Evolutionary conservation across 306 rosid genomes (phyloP).

Genomic region (Canavalia gladiata): DNA sequence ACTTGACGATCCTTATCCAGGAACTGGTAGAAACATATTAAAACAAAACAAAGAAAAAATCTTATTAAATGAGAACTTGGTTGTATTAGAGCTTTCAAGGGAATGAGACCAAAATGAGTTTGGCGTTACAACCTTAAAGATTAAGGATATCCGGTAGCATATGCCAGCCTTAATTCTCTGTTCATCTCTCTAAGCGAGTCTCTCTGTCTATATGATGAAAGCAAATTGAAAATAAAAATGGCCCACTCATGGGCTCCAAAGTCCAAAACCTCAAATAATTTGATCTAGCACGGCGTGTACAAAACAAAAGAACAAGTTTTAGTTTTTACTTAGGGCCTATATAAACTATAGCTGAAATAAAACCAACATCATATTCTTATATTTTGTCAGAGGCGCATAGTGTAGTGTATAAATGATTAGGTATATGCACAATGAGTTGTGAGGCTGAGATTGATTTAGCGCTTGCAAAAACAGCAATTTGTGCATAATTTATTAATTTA

Average conservation of each 20-base stretch:
- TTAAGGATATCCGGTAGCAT: conserved; percentile 43
- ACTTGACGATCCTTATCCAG: conserved; percentile 23
- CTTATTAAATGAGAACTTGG: conserved; percentile 13
- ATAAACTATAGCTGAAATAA: neutral
- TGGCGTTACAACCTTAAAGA: neutral
- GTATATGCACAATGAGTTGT: conserved; percentile 13
- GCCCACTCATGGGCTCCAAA: conserved; percentile 41
- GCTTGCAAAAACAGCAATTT: conserved; percentile 23
- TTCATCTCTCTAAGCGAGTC: neutral
- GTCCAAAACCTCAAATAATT: conserved; percentile 27
- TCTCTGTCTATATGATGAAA: neutral
- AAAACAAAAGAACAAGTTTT: conserved; percentile 26
- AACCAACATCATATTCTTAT: conserved; percentile 28
- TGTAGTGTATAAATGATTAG: conserved; percentile 39
- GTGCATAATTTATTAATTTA: conserved; percentile 40
- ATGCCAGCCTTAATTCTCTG: conserved; percentile 32
- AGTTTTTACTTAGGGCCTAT: neutral
- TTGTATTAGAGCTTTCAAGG: neutral
- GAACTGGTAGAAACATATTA: neutral
- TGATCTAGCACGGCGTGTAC: neutral
- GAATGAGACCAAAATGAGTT: neutral
- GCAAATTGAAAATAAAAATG: conserved; percentile 8
- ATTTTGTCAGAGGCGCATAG: conserved; percentile 15
- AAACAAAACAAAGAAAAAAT: neutral
- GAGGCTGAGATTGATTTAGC: conserved; percentile 43